Evolutionary conservation across 106 monocot genomes (phyloP), one percentile per base, ranked within the genome.

Genomic region (Agapanthus africanus): DNA sequence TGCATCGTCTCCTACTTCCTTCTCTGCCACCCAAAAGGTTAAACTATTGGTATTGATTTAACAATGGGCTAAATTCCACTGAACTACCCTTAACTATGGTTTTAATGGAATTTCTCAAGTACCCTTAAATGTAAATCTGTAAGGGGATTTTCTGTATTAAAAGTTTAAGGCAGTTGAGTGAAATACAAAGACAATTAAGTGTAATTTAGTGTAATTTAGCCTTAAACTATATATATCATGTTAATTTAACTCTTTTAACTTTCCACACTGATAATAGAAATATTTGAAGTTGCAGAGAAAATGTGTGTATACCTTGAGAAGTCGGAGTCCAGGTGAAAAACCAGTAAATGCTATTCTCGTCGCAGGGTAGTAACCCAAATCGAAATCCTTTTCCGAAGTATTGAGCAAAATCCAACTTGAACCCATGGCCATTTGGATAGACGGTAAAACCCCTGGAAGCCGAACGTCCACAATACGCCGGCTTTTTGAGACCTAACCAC

Each of bases 301-400:
- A 63, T 2, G n/a, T 27, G 38, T 31, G 22, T 35, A n/a, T 74
- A 80, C 85, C 90, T 66, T 70, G 36, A 34, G 67, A 0, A 40
- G 71, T 59, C 4, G 79, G 76, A 46, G 68, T 66, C 78, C 84
- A 84, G 38, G 80, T 85, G 78, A 87, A 73, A 63, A 87, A 90
- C 93, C 93, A 94, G 70, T 74, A 94, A 19, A 90, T 13, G 47
- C 37, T 78, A 36, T 76, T 65, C 7, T 82, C 76, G 21, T 90
- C 78, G 30, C 79, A 72, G 1, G 87, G 84, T 14, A 80, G 50
- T 7, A 76, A 44, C 14, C 84, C 93, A 2, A 38, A 35, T 2
- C 93, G 71, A 38, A 73, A 83, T 19, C 84, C 82, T 16, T 75
- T n/a, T 7, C 87, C 84, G 7, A 71, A 42, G 60, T 73, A 79